phyloP scores from a whole-genome alignment of 495 filamentous ascomycete genomes.

The Hypoxylon subgilvum region DNA sequence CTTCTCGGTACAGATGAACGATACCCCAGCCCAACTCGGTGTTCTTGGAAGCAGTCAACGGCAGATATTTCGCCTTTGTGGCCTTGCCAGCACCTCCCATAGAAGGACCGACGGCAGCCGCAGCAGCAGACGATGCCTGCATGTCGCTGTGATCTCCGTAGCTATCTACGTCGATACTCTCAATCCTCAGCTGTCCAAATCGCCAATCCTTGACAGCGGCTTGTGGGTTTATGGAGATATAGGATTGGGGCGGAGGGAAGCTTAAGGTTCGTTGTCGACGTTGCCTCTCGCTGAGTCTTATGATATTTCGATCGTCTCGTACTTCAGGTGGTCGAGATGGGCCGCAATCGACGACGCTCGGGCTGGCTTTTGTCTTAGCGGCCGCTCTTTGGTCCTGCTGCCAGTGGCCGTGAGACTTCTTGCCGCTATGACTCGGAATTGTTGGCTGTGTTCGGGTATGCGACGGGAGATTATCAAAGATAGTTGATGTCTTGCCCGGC shows the following conservation, averaged over 20 bases:
- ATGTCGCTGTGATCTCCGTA: slow-evolving; percentile 18
- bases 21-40: slow-evolving; percentile 90
- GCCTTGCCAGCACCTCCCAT: slow-evolving; percentile 50
- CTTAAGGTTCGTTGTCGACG: slow-evolving; percentile 38
- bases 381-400: slow-evolving; percentile 5
- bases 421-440: background rate
- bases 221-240: slow-evolving; percentile 44
- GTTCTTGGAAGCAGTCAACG: slow-evolving; percentile 69
- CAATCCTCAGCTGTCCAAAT: slow-evolving; percentile 51
- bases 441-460: slow-evolving; percentile 40
- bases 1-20: slow-evolving; percentile 91
- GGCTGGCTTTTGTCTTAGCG: background rate
- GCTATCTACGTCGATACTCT: slow-evolving; percentile 48
- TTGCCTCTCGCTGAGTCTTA: slow-evolving; percentile 42
- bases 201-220: slow-evolving; percentile 55
- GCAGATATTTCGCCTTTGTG: slow-evolving; percentile 79
- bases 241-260: slow-evolving; percentile 43
- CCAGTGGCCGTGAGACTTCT: slow-evolving; percentile 4
- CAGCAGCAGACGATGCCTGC: slow-evolving; percentile 41
- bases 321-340: slow-evolving; percentile 40
- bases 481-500: slow-evolving; percentile 42
- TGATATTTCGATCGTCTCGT: slow-evolving; percentile 38
- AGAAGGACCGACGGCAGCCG: slow-evolving; percentile 51
- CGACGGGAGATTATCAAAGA: slow-evolving; percentile 55
- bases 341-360: slow-evolving; percentile 54